phyloP scores from a whole-genome alignment of 345 rosid species.

The Pseudoturritis turrita region DNA sequence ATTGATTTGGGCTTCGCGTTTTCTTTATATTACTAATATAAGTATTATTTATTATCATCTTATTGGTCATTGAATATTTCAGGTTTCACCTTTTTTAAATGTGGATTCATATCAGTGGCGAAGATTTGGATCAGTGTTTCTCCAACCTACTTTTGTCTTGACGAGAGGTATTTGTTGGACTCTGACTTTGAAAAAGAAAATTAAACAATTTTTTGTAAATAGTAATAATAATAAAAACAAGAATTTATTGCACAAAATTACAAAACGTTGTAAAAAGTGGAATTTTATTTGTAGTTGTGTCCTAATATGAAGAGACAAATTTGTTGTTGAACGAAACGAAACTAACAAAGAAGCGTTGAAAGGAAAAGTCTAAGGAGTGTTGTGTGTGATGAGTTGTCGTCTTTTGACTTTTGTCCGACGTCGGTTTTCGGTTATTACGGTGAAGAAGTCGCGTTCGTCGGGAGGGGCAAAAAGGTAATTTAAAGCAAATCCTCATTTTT shows the following conservation, averaged over 20 bases:
- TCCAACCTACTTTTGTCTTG: conserved; percentile 16
- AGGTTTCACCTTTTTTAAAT: not conserved
- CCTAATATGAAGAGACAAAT: conserved; percentile 26
- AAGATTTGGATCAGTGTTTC: not conserved
- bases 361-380: conserved; percentile 16
- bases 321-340: conserved; percentile 25
- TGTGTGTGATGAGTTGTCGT: conserved; percentile 19
- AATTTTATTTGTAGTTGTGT: conserved; percentile 18
- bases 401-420: conserved; percentile 32
- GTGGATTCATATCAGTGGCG: conserved; percentile 8
- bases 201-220: too few relatives aligned
- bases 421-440: conserved; percentile 11
- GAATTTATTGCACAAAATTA: not conserved
- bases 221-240: not conserved
- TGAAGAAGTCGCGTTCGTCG: conserved; percentile 28
- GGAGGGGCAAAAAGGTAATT: conserved; percentile 3
- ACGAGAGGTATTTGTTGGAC: not conserved
- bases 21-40: not conserved
- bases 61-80: conserved; percentile 8
- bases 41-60: not conserved
- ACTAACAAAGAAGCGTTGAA: conserved; percentile 23
- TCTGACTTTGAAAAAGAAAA: not conserved
- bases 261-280: conserved; percentile 28
- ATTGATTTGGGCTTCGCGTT: conserved; percentile 19
- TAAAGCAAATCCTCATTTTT: not conserved